A percentile compares a stretch with the other conserved stretches of the same genome.
Evolutionary conservation across 257 asterid genomes (phyloP).

Genomic region (Plantago major): DNA sequence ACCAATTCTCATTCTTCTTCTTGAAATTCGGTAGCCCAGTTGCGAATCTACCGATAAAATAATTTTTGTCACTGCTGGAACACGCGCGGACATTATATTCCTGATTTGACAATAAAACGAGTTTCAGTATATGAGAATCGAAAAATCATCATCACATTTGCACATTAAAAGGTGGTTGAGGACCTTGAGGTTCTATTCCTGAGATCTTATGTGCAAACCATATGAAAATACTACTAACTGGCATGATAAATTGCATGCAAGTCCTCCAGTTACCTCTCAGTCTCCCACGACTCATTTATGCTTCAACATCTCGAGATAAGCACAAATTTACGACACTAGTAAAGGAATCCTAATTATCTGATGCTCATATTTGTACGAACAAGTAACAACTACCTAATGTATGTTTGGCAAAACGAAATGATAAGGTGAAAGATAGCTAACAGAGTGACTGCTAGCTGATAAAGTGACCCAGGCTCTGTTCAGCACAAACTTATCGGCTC

Average conservation of each 20-base stretch:
- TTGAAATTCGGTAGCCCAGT: conserved; percentile 80
- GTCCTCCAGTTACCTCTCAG: no score
- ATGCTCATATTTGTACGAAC: no score
- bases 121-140: conserved; percentile 1
- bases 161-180: not conserved
- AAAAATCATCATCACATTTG: not conserved
- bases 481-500: no score
- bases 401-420: no score
- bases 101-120: conserved; percentile 33
- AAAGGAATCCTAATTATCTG: no score
- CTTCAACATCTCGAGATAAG: no score
- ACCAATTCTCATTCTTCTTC: conserved; percentile 87
- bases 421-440: no score
- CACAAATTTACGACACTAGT: no score
- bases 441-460: no score
- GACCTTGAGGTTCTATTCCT: conserved; percentile 8
- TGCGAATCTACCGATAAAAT: conserved; percentile 85
- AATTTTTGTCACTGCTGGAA: conserved; percentile 68
- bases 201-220: not conserved
- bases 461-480: no score
- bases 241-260: not conserved
- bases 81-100: conserved; percentile 90
- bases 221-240: not conserved
- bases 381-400: no score
- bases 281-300: no score